These are phyloP conservation scores for Isatis lusitanica DNA, from an alignment of 441 rosid species.

Conservation along the genomic window DNA sequence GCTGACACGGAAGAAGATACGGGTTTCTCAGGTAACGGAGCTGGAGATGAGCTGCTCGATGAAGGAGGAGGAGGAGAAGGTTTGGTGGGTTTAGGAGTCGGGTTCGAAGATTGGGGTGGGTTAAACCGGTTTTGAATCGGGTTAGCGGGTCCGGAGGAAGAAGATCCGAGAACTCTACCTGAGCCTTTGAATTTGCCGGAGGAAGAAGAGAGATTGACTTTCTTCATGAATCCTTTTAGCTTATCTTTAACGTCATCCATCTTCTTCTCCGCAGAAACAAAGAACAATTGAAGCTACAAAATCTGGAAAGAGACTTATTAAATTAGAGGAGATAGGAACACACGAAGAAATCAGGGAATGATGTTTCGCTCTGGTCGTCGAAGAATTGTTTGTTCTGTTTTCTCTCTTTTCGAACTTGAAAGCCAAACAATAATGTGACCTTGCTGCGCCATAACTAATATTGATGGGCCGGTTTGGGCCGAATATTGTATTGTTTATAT, in stretches of 20 bases:
- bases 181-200: slow-evolving; percentile 87
- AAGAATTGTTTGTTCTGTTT: not conserved
- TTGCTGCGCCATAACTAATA: too few relatives aligned
- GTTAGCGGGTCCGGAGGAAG: slow-evolving; percentile 48
- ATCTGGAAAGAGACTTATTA: not conserved
- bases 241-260: slow-evolving; percentile 90
- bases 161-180: slow-evolving; percentile 83
- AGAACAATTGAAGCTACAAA: not conserved
- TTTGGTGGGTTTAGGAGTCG: slow-evolving; percentile 37
- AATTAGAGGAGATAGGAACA: slow-evolving; percentile 5
- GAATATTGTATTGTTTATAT: not conserved
- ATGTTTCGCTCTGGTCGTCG: not conserved
- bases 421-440: not conserved
- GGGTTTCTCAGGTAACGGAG: slow-evolving; percentile 20
- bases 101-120: slow-evolving; percentile 37
- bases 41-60: slow-evolving; percentile 16
- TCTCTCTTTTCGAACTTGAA: not conserved
- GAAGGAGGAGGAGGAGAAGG: slow-evolving; percentile 43
- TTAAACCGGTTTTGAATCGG: slow-evolving; percentile 47
- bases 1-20: slow-evolving; percentile 35
- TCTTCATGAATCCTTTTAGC: slow-evolving; percentile 85
- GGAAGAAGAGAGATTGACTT: slow-evolving; percentile 74
- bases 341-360: not conserved
- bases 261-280: not conserved
- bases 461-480: not conserved